Percentiles rank a stretch among this genome's conserved stretches.
These are phyloP conservation scores for Candida morakotiae DNA, from an alignment of 805 yeast genomes.

Conservation along the genomic window DNA sequence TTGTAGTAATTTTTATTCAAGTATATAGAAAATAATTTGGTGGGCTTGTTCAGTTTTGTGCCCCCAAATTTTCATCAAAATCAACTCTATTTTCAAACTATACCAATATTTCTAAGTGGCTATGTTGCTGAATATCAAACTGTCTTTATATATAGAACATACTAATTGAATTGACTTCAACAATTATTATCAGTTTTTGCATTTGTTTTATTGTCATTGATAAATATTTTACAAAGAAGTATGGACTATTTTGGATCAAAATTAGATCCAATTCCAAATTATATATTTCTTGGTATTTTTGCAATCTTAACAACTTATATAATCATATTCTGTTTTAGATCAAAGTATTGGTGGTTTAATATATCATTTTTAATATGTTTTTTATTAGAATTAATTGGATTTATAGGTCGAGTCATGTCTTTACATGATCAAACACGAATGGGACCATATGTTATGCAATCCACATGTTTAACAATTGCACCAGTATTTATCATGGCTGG, in stretches of 20 bases:
- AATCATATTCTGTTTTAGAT: constrained; percentile 22
- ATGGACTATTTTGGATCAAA: constrained; percentile 17
- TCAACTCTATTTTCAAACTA: no score
- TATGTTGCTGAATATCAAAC: no score
- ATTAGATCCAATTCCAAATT: constrained; percentile 26
- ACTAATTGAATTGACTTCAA: no score
- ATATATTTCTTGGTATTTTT: constrained; percentile 27
- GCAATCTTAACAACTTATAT: constrained; percentile 20
- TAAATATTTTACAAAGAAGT: no score
- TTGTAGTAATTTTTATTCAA: no score
- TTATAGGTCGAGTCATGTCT: constrained; percentile 32
- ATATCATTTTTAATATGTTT: constrained; percentile 33
- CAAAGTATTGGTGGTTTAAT: constrained; percentile 38
- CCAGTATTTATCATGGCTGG: constrained; percentile 45
- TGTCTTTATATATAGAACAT: no score
- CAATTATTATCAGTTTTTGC: no score
- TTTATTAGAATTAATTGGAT: constrained; percentile 33
- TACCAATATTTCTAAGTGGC: no score
- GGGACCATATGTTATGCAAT: constrained; percentile 27
- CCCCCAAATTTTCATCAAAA: no score
- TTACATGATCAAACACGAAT: constrained; percentile 18
- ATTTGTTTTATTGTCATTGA: no score
- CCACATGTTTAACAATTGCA: constrained; percentile 33
- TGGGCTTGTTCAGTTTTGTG: no score
- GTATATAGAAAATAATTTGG: no score